phyloP scores from a whole-genome alignment of 2,329 filamentous ascomycete genomes.

The Helicocarpus griseus region DNA sequence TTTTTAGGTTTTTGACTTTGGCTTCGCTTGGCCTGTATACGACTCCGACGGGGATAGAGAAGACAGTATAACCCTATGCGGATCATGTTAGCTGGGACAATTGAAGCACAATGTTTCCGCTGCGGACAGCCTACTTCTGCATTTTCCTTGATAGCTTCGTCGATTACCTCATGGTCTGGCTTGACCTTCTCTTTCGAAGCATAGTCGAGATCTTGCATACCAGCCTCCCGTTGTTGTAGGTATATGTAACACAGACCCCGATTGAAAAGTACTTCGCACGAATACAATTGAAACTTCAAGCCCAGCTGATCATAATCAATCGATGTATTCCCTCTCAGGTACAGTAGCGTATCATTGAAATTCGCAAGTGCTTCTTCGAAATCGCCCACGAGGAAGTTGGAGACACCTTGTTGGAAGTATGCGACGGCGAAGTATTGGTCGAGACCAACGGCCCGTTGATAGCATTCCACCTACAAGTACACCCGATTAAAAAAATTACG shows the following conservation, averaged over 20 bases:
- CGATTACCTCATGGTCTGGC: constrained; percentile 93
- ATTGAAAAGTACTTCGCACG: constrained; percentile 96
- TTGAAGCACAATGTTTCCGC: background rate
- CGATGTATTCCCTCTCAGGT: constrained; percentile 88
- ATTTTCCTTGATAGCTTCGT: constrained; percentile 87
- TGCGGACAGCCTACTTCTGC: constrained; percentile 58
- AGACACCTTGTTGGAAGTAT: constrained; percentile 97
- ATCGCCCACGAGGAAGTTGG: constrained; percentile 92
- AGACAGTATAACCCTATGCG: constrained; percentile 83
- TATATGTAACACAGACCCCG: constrained; percentile 96
- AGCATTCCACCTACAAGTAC: constrained; percentile 71
- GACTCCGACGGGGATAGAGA: constrained; percentile 93
- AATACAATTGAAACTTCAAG: constrained; percentile 90
- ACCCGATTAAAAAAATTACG: constrained; percentile 6
- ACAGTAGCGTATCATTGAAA: constrained; percentile 95
- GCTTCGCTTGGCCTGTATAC: constrained; percentile 93
- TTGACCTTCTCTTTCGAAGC: constrained; percentile 95
- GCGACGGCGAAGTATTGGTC: constrained; percentile 95
- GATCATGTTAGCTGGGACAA: background rate
- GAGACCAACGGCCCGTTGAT: constrained; percentile 79
- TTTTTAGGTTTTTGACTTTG: constrained; percentile 96
- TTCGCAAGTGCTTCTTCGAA: constrained; percentile 96
- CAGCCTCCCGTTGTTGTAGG: constrained; percentile 78
- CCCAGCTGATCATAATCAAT: constrained; percentile 97
- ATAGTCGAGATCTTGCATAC: constrained; percentile 81